A percentile compares a stretch with the other conserved stretches of the same genome.
These are phyloP conservation scores for Rauvolfia tetraphylla DNA, from an alignment of 257 asterid species.

Conservation along the genomic window DNA sequence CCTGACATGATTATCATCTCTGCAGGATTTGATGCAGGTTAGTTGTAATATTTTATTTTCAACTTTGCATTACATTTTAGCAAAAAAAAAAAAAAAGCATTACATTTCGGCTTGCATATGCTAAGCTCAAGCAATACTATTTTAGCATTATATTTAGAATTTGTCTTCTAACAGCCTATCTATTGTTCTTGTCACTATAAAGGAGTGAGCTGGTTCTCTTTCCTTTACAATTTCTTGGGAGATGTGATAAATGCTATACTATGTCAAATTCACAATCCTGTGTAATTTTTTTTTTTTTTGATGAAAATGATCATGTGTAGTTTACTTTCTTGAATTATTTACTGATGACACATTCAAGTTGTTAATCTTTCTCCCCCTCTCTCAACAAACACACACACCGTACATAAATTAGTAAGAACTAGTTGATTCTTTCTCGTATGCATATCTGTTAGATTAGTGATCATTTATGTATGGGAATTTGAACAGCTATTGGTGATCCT, in stretches of 20 bases:
- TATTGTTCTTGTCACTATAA: background rate
- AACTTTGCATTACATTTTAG: too few relatives aligned
- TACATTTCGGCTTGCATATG: background rate
- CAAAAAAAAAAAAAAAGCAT: too few relatives aligned
- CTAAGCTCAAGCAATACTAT: background rate
- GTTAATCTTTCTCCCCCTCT: background rate
- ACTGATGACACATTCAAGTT: background rate
- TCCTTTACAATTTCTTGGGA: background rate
- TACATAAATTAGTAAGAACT: background rate
- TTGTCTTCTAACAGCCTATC: background rate
- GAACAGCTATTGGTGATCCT: slow-evolving; percentile 84
- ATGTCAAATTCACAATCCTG: background rate
- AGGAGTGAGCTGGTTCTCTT: background rate
- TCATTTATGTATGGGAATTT: slow-evolving; percentile 17
- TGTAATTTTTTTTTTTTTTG: background rate
- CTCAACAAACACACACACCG: background rate
- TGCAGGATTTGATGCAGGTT: slow-evolving; percentile 99
- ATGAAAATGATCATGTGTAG: too few relatives aligned
- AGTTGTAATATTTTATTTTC: slow-evolving; percentile 19
- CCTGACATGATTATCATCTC: slow-evolving; percentile 81
- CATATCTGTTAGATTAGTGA: slow-evolving; percentile 1
- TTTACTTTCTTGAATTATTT: too few relatives aligned
- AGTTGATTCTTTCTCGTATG: background rate
- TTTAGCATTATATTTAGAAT: background rate
- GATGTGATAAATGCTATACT: background rate